A percentile compares a stretch with the other conserved stretches of the same genome.
phyloP scores from a whole-genome alignment of 1,284 basidiomycete species.

The Rhodotorula glutinis region DNA sequence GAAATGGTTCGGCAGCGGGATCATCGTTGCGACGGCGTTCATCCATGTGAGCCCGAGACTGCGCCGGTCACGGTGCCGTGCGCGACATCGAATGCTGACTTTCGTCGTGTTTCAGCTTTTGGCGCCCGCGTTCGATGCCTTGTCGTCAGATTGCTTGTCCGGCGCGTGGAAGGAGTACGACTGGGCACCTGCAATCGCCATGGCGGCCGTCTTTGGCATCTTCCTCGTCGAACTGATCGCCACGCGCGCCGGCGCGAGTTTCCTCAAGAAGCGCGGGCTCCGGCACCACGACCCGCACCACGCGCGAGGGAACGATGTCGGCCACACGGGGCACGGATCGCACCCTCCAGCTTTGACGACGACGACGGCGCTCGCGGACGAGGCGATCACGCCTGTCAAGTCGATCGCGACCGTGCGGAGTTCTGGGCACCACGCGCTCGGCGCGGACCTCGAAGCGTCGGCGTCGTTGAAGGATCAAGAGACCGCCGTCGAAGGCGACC shows the following conservation, averaged over 20 bases:
- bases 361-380: neutral
- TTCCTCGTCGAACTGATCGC: conserved; percentile 81
- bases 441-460: neutral
- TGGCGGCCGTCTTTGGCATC: conserved; percentile 74
- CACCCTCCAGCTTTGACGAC: conserved; percentile 11
- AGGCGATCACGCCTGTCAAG: neutral
- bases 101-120: conserved; percentile 52
- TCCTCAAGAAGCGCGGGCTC: conserved; percentile 40
- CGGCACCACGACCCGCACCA: conserved; percentile 38
- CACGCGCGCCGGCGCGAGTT: conserved; percentile 42
- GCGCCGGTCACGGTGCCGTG: neutral
- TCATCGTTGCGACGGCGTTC: conserved; percentile 68
- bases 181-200: conserved; percentile 70
- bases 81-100: neutral
- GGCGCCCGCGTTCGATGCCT: conserved; percentile 66
- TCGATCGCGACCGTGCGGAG: neutral
- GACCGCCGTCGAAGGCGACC: conserved; percentile 13
- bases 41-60: conserved; percentile 46
- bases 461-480: neutral
- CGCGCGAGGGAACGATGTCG: conserved; percentile 14
- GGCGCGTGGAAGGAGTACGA: conserved; percentile 66
- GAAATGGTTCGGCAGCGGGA: conserved; percentile 61
- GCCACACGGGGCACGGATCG: conserved; percentile 24
- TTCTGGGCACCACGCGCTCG: neutral
- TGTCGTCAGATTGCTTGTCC: conserved; percentile 69